Base-by-base conservation (phyloP, 2,329 filamentous ascomycete genomes). In the Colletotrichum sp. region DNA sequence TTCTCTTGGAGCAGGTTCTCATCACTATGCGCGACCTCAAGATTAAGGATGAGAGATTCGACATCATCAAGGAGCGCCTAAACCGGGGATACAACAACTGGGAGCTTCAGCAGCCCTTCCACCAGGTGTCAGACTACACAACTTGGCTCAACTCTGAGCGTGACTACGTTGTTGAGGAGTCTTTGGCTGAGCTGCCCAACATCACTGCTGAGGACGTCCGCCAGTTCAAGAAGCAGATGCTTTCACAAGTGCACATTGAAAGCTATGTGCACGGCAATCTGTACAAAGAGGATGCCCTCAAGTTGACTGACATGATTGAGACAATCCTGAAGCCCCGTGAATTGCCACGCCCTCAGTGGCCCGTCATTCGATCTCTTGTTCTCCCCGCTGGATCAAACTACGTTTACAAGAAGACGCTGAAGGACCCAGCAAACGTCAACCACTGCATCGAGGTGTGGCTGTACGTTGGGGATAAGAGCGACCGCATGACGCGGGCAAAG, bases 221-320 rank as follows among this genome's bases (percentile, higher is more conserved):
- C 65, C 86, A 90, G 8, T 98, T 98, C 86, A 94, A 94, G 83
- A 94, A 94, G 59, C 93, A 97, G 80, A 87, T 98, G 63, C 89
- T 99, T 57, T 90, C 92, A 15, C 96, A 99, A 82, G 90, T 96
- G 79, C 94, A 98, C 81, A 93, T 98, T 78, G 97, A 99, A 84
- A 90, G 96, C 4, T 91, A 98, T 72, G 94, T 93, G 0, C 96
- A 98, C 80, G 97, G 97, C 69, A 99, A 99, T 84, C 84, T 99
- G 71, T 96, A 98, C 88, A 98, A 96, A 86, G 95, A 98, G 83
- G 97, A 99, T 82, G 96, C 95, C 0, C 88, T 98, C 71, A 94
- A 93, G 82, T 90, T 98, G 82, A 96, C 95, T 0, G 92, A 97
- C 78, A 90, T 98, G 80, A 90, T 98, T 30, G 95, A 98, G 83